Evolutionary conservation across 352 stramenopile genomes (phyloP), one percentile per base, ranked within the genome.

Genomic region (Hyaloperonospora arabidopsidis): DNA sequence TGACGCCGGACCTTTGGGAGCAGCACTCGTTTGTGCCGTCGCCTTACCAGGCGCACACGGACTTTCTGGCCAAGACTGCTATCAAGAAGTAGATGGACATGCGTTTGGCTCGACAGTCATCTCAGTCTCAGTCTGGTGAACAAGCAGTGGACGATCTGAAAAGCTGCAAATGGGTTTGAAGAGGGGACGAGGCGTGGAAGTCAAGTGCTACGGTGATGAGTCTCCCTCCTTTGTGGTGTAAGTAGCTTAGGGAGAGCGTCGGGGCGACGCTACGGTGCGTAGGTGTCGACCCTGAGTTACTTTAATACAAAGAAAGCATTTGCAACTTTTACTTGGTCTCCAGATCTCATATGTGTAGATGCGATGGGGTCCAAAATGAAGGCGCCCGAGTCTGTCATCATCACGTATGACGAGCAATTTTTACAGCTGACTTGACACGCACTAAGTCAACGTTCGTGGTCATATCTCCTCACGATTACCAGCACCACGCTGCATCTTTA

Each of bases 11-110:
- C 68, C 87, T 99, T 60, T 99, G 97, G 97, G 91, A 96, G 75
- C 92, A 98, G 64, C 98, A 97, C 72, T 61, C 86, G 52, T 88
- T 98, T 63, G 66, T 75, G 47, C 67, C 83, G 22, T 94, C 84
- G 67, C 97, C 97, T 45, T 98, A 98, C 88, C 95, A 99, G 84
- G 96, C 99, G 84, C 89, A 99, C 90, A 98, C 95, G 32, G 97
- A 99, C 84, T 99, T 99, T 82, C 78, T 99, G 54, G 84, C 95
- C 61, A 99, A 98, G 84, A 97, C 95, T 49, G 74, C 74, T 55
- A 85, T 93, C 69, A 91, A 92, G 76, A 92, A 92, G 72, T 93
- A 91, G 92, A 60, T 59, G 51, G 10, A 19, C 22, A 29, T 41
- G 8, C 23, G n/a, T 12, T 35, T 50, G 13, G 29, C 48, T 64